Evolutionary conservation across 805 yeast genomes (phyloP).

Genomic region (Metschnikowia kofuensis): DNA sequence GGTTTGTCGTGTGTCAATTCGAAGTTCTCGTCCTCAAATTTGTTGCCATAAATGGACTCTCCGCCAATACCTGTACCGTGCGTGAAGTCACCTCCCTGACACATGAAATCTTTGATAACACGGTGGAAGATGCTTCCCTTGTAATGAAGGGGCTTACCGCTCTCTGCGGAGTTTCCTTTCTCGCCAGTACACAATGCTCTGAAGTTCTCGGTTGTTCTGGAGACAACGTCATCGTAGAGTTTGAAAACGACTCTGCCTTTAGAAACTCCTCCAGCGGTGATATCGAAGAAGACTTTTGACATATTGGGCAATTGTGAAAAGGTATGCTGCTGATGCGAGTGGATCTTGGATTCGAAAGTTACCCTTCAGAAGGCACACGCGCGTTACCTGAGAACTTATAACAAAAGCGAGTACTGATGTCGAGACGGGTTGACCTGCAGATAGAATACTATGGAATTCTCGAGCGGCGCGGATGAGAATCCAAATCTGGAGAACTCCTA

Average conservation of each 20-base stretch:
- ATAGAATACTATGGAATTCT: neutral
- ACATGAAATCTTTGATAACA: conserved; percentile 84
- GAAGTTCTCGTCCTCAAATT: conserved; percentile 90
- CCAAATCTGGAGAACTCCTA: neutral
- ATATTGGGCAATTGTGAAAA: neutral
- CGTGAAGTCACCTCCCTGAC: conserved; percentile 85
- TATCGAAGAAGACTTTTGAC: conserved; percentile 58
- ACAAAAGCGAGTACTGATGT: neutral
- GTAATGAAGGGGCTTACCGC: conserved; percentile 68
- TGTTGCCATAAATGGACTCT: conserved; percentile 76
- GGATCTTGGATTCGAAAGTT: too few relatives aligned
- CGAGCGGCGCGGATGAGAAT: neutral
- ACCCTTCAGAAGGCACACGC: too few relatives aligned
- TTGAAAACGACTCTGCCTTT: conserved; percentile 80
- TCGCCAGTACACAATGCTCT: conserved; percentile 88
- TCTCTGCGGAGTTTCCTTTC: conserved; percentile 53
- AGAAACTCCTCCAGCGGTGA: conserved; percentile 65
- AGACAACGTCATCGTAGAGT: conserved; percentile 69
- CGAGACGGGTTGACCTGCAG: neutral
- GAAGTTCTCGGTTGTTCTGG: conserved; percentile 88
- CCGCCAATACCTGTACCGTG: conserved; percentile 92
- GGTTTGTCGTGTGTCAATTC: conserved; percentile 70
- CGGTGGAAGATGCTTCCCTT: conserved; percentile 92
- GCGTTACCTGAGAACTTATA: neutral
- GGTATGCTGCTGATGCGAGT: too few relatives aligned